A percentile compares a stretch with the other conserved stretches of the same genome.
phyloP scores from a whole-genome alignment of 192 early-diverging fungal species.

The Diversispora epigaea region DNA sequence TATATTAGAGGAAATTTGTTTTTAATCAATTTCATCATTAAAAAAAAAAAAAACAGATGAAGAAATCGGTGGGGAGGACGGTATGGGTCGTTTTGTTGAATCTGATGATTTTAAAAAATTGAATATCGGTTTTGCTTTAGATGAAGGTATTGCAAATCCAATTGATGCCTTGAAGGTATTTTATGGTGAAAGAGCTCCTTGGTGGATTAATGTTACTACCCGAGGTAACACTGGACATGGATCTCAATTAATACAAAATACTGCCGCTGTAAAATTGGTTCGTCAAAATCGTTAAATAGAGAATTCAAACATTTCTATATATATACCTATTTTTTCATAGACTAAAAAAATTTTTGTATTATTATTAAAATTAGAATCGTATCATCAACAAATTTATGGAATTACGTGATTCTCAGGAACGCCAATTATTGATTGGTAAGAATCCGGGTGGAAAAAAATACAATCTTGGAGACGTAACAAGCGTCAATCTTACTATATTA shows the following conservation, averaged over 20 bases:
- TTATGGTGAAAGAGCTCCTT: conserved; percentile 81
- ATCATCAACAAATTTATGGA: conserved; percentile 69
- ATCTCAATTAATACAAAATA: conserved; percentile 76
- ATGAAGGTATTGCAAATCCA: conserved; percentile 81
- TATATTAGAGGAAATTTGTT: not conserved
- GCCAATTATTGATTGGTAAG: conserved; percentile 50
- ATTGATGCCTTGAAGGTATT: conserved; percentile 69
- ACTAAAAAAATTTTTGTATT: not conserved
- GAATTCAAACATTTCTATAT: not conserved
- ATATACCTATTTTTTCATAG: not conserved
- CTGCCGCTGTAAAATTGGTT: conserved; percentile 66
- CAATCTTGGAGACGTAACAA: conserved; percentile 78
- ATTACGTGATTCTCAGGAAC: conserved; percentile 66
- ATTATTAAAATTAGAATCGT: conserved; percentile 14
- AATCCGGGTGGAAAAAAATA: conserved; percentile 53
- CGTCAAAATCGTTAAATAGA: conserved; percentile 8
- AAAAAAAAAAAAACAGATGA: conserved; percentile 52
- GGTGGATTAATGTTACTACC: conserved; percentile 78
- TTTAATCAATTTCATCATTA: not conserved
- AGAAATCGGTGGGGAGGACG: conserved; percentile 81
- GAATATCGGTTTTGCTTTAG: conserved; percentile 80
- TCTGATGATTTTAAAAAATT: conserved; percentile 66
- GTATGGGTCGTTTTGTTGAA: conserved; percentile 70
- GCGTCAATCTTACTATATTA: conserved; percentile 76
- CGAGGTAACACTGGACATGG: conserved; percentile 79